These are phyloP conservation scores for Cytospora piceicola DNA, from an alignment of 2,329 filamentous ascomycete species.

Conservation along the genomic window DNA sequence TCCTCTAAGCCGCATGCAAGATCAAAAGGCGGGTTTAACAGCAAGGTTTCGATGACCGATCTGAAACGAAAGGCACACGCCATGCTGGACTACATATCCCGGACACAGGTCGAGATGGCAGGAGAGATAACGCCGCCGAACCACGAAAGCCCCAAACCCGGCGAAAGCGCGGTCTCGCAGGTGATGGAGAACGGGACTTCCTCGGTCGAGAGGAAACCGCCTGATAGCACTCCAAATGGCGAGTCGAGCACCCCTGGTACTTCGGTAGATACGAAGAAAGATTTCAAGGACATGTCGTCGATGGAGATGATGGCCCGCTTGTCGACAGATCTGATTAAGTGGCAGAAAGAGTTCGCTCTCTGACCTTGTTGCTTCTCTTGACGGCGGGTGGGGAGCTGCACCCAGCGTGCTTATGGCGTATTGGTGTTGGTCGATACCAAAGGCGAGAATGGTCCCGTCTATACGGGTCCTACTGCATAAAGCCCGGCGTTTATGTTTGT, in stretches of 20 bases:
- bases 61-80: slow-evolving; percentile 83
- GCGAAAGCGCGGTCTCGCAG: slow-evolving; percentile 37
- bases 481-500: slow-evolving; percentile 10
- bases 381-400: background rate
- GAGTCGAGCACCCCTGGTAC: slow-evolving; percentile 38
- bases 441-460: background rate
- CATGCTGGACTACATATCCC: slow-evolving; percentile 87
- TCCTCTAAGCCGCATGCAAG: slow-evolving; percentile 49
- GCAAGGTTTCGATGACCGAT: slow-evolving; percentile 82
- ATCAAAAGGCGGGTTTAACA: slow-evolving; percentile 58
- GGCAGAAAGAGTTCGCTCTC: slow-evolving; percentile 72
- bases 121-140: slow-evolving; percentile 57
- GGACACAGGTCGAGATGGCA: slow-evolving; percentile 86
- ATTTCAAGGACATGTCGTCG: slow-evolving; percentile 77
- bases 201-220: slow-evolving; percentile 33
- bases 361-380: slow-evolving; percentile 3
- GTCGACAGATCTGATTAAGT: slow-evolving; percentile 78
- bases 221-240: slow-evolving; percentile 36
- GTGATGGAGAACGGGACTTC: slow-evolving; percentile 29
- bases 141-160: slow-evolving; percentile 43
- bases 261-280: slow-evolving; percentile 44
- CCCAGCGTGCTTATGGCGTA: background rate
- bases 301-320: slow-evolving; percentile 90
- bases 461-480: slow-evolving; percentile 16
- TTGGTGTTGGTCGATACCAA: background rate